These are phyloP conservation scores for Heterobasidion parviporum DNA, from an alignment of 1,284 basidiomycete species.

Conservation along the genomic window DNA sequence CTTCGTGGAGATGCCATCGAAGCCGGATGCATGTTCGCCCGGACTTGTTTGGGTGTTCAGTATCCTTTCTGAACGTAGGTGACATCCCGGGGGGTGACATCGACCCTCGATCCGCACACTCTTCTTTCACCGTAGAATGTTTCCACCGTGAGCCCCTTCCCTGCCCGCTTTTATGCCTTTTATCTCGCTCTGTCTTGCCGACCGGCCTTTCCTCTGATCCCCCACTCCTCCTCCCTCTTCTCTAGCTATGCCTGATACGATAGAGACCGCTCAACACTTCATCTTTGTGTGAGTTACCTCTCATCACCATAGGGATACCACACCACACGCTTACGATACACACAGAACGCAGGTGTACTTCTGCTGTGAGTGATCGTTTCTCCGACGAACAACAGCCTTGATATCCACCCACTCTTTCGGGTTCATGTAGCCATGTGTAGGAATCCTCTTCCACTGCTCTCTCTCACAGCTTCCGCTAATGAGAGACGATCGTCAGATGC, in stretches of 20 bases:
- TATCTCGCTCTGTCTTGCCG: not conserved
- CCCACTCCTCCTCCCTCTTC: not conserved
- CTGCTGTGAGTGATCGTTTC: constrained; percentile 50
- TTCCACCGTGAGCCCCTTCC: not conserved
- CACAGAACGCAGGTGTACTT: constrained; percentile 68
- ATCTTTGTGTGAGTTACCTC: constrained; percentile 39
- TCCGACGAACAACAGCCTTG: constrained; percentile 1
- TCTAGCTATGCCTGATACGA: constrained; percentile 28
- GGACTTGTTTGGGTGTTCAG: not conserved
- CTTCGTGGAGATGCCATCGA: too few species aligned
- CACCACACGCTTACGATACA: not conserved
- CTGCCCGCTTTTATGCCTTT: not conserved
- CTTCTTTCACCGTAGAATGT: not conserved
- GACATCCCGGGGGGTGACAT: not conserved
- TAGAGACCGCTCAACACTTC: constrained; percentile 36
- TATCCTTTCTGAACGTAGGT: not conserved
- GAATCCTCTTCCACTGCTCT: constrained; percentile 17
- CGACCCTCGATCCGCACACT: not conserved
- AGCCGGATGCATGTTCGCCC: not conserved
- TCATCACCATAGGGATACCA: constrained; percentile 5
- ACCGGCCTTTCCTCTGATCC: not conserved
- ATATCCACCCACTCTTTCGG: constrained; percentile 14
- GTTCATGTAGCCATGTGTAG: constrained; percentile 62
- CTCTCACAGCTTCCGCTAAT: constrained; percentile 15
- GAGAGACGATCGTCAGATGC: constrained; percentile 40